Evolutionary conservation across 2,329 filamentous ascomycete genomes (phyloP), one percentile per base, ranked within the genome.

Genomic region (Colletotrichum eremochloae): DNA sequence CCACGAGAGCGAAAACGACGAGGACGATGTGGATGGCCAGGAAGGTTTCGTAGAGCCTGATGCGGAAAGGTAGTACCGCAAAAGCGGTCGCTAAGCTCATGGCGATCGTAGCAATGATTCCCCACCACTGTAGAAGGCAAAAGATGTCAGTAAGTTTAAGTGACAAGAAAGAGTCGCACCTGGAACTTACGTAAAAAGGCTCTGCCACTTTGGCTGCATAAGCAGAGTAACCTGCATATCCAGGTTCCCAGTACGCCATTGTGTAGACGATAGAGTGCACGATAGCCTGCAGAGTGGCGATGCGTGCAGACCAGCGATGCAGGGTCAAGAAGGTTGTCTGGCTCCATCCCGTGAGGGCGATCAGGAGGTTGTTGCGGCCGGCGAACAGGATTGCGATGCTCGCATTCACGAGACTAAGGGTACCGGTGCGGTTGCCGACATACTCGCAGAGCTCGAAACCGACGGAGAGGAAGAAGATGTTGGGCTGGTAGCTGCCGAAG

Each of bases 341-440:
- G 65, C 78, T 80, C 81, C 81, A 83, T 74, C 80, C 78, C 1
- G 82, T 82, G 20, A 82, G 1, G 44, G 76, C 77, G 1, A 83
- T 74, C 0, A 83, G 76, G 0, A 80, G 11, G 63, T 81, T 83
- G 71, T 83, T 83, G 38, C 81, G 75, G 0, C 77, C 75, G 5
- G 81, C 75, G 52, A 82, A 83, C 1, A 83, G 72, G 52, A 82
- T 77, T 5, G 81, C 72, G 0, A 78, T 76, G 1, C 79, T 78
- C 14, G 78, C 73, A 57, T 82, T 80, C 20, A 77, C 80, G 68
- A 83, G 78, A 20, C 79, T 79, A 65, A 84, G 75, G 12, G 76
- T 75, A n/a, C 81, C 81, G 1, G 80, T 77, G 6, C 81, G 76
- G 65, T 77, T 76, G 48, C 75, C 76, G 1, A 86, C 73, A 55